These are phyloP conservation scores for Saccharomycopsis hybrid DNA, from an alignment of 1,139 yeast genomes.

Conservation along the genomic window DNA sequence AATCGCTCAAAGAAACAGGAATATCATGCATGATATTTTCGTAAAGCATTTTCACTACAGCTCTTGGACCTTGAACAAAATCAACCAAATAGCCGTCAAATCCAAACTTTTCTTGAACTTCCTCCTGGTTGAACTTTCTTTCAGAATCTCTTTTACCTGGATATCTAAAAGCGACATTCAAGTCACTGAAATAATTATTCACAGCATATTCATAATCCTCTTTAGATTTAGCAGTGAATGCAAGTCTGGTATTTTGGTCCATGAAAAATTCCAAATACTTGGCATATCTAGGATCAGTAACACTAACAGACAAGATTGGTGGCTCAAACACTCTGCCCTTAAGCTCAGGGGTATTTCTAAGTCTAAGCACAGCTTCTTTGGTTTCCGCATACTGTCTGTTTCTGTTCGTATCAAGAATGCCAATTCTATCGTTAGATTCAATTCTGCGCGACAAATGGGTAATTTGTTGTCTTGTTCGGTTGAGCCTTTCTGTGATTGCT, in stretches of 20 bases:
- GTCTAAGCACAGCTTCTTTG: constrained; percentile 34
- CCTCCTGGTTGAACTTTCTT: constrained; percentile 28
- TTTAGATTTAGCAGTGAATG: constrained; percentile 45
- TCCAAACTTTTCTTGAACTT: constrained; percentile 45
- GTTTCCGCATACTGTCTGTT: constrained; percentile 29
- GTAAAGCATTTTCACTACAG: constrained; percentile 70
- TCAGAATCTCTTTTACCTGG: constrained; percentile 23
- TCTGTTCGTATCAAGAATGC: constrained; percentile 33
- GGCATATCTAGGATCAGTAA: constrained; percentile 44
- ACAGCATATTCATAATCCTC: constrained; percentile 42
- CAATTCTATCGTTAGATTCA: constrained; percentile 46
- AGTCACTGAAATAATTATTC: constrained; percentile 32
- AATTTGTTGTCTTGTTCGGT: constrained; percentile 17
- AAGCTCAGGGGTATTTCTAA: constrained; percentile 35
- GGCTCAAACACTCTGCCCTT: constrained; percentile 56
- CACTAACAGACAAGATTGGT: constrained; percentile 62
- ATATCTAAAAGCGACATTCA: constrained; percentile 43
- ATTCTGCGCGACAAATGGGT: constrained; percentile 29
- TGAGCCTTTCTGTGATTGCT: not conserved
- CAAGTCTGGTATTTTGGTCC: constrained; percentile 45
- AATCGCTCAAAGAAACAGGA: constrained; percentile 50
- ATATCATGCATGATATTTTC: constrained; percentile 50
- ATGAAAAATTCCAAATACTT: constrained; percentile 53
- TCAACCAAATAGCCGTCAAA: constrained; percentile 80
- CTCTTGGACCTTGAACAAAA: constrained; percentile 63